Percentiles rank a stretch among this genome's conserved stretches.
Conservation (phyloP, 2,329 filamentous ascomycete species). For the Xylariales sp. region DNA sequence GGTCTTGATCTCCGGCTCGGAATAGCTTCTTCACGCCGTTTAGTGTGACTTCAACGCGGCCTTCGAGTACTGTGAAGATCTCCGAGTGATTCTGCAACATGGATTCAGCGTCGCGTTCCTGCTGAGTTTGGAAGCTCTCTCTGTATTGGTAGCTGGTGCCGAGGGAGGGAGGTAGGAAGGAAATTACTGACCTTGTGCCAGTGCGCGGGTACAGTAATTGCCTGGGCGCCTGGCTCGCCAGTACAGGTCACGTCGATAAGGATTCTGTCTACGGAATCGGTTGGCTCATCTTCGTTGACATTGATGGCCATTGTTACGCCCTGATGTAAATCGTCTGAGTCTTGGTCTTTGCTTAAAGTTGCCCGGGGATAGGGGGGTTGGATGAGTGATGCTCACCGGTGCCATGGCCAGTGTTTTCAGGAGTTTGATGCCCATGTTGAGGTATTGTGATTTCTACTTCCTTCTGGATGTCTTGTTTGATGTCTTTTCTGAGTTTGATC, state of each 20-base stretch:
- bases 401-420: too few relatives aligned
- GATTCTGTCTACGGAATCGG: neutral
- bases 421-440: too few relatives aligned
- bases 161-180: neutral
- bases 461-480: too few relatives aligned
- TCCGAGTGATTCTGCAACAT: conserved; percentile 2
- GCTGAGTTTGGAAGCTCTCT: neutral
- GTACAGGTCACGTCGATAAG: neutral
- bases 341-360: too few relatives aligned
- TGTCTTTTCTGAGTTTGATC: too few relatives aligned
- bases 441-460: too few relatives aligned
- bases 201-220: neutral
- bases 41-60: conserved; percentile 4
- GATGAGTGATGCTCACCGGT: too few relatives aligned
- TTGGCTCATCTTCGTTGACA: neutral
- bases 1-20: neutral
- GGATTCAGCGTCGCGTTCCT: too few relatives aligned
- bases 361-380: too few relatives aligned
- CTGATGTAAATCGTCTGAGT: too few relatives aligned
- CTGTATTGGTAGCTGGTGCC: neutral
- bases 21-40: neutral
- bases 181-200: neutral
- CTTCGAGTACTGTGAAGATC: conserved; percentile 6
- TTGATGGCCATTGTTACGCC: neutral
- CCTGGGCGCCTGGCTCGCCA: neutral